Evolutionary conservation across 2,329 filamentous ascomycete species (phyloP), one percentile per base, ranked within the genome.

Genomic region (Verticillium klebahnii): DNA sequence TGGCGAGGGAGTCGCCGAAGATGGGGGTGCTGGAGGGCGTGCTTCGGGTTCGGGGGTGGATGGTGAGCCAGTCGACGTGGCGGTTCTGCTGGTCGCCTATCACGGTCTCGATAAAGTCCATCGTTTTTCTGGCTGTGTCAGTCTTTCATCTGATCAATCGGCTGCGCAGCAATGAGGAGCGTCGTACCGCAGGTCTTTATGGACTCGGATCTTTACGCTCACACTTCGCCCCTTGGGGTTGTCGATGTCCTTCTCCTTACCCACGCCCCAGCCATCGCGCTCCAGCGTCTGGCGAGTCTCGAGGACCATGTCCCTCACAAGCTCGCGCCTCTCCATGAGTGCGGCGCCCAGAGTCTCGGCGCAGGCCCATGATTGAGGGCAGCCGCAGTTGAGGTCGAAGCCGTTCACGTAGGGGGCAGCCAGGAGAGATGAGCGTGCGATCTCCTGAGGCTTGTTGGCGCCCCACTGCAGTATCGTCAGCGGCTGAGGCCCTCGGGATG

Each of bases 341-440:
- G 86, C 86, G 5, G 88, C 89, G 5, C 89, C 89, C 3, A 91
- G 78, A 1, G 80, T 85, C 71, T 88, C 86, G 52, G 87, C 84
- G 68, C 89, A 89, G 0, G 89, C 88, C 89, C 89, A 91, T 6
- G 84, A 84, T 73, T 91, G 89, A 8, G 89, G 89, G 69, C 89
- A 91, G 12, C 89, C 89, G 72, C 89, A 91, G 75, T 91, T 91
- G 50, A 91, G 78, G 68, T 91, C 87, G 3, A 91, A 82, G 65
- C 89, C 89, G 67, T 82, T 82, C 59, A 85, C 83, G 70, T 78
- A 85, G 2, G 88, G 87, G 0, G 81, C 83, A 2, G 86, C 85
- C 57, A 91, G 80, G 25, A 82, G 78, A 0, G 87, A 82, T 12
- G 88, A 87, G 34, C 87, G 81, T 15, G 85, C 79, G 55, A 91